Conservation (phyloP, 345 rosid genomes). For the Eucalyptus camaldulensis region DNA sequence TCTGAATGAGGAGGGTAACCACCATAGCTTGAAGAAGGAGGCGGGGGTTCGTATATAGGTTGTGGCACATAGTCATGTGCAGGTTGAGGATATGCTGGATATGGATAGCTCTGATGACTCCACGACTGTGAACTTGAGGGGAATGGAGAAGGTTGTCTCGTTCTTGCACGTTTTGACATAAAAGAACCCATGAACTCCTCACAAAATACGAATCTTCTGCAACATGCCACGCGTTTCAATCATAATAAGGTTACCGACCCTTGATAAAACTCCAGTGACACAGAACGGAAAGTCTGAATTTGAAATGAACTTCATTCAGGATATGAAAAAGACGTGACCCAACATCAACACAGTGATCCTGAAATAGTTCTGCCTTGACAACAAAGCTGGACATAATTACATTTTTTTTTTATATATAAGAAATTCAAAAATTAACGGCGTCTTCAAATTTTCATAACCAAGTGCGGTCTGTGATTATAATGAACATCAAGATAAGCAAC, state of each 20-base stretch:
- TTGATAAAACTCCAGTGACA: neutral
- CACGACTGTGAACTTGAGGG: slow-evolving; percentile 25
- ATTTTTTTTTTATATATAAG: neutral
- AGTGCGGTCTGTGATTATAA: neutral
- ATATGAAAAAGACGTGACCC: neutral
- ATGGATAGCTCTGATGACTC: slow-evolving; percentile 23
- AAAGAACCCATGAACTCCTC: slow-evolving; percentile 42
- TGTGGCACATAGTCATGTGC: slow-evolving; percentile 13
- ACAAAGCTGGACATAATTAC: neutral
- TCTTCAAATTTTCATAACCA: neutral
- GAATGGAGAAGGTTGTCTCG: slow-evolving; percentile 6
- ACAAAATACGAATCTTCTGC: neutral
- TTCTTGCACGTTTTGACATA: slow-evolving; percentile 22
- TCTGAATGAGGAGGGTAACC: slow-evolving; percentile 6
- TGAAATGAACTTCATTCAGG: neutral
- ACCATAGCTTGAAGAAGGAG: slow-evolving; percentile 25
- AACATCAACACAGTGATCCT: neutral
- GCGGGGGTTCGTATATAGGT: slow-evolving; percentile 14
- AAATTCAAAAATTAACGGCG: neutral
- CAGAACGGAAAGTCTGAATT: neutral
- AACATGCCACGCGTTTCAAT: neutral
- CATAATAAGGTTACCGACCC: neutral
- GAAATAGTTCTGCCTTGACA: neutral
- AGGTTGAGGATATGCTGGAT: slow-evolving; percentile 25
- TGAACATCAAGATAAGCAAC: neutral